Evolutionary conservation across 1,284 basidiomycete genomes (phyloP).

Genomic region (Xerocomus amazonicus): DNA sequence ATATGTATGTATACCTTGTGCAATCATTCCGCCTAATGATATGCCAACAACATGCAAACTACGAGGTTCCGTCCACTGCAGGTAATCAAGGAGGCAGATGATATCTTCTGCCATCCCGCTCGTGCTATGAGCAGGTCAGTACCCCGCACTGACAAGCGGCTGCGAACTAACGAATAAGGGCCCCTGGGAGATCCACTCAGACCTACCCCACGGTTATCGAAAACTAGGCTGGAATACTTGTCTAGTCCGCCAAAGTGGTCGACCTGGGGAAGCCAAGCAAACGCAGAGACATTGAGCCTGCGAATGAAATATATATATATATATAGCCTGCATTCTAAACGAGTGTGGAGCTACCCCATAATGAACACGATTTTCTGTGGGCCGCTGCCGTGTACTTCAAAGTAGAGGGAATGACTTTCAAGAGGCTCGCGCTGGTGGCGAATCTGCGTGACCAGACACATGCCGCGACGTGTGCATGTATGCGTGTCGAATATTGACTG

Average conservation of each 20-base stretch:
- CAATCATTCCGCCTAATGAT: conserved; percentile 86
- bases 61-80: conserved; percentile 67
- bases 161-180: conserved; percentile 52
- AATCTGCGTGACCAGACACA: conserved; percentile 65
- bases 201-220: conserved; percentile 88
- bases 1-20: conserved; percentile 50
- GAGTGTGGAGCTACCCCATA: conserved; percentile 49
- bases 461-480: conserved; percentile 62
- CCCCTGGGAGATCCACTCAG: conserved; percentile 69
- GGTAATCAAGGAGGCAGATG: conserved; percentile 63
- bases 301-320: conserved; percentile 17
- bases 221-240: conserved; percentile 66
- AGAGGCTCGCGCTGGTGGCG: conserved; percentile 46
- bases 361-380: conserved; percentile 65
- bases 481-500: conserved; percentile 34
- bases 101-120: conserved; percentile 78
- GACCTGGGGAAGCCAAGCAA: conserved; percentile 62
- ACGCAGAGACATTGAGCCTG: conserved; percentile 58
- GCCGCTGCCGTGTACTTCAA: conserved; percentile 68
- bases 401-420: conserved; percentile 72
- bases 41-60: conserved; percentile 74
- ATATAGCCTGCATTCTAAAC: not conserved
- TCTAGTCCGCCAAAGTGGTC: conserved; percentile 49
- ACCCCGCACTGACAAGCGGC: not conserved
- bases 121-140: conserved; percentile 40